Percentiles rank a stretch among this genome's conserved stretches.
phyloP scores from a whole-genome alignment of 2,329 filamentous ascomycete species.

The Aspergillus neotritici region DNA sequence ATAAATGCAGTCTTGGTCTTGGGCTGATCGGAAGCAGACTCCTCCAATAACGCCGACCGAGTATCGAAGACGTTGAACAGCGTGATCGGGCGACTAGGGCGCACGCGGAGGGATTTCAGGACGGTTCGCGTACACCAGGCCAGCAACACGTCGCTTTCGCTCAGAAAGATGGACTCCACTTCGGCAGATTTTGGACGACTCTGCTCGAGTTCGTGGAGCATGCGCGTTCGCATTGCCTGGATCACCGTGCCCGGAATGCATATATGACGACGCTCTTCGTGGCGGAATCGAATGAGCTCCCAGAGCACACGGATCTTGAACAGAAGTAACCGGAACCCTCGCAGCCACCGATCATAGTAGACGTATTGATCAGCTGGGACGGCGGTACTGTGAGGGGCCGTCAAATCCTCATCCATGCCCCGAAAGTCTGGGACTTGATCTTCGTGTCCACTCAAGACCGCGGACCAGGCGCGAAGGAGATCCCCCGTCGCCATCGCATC shows the following conservation, averaged over 20 bases:
- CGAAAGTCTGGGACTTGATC: conserved; percentile 36
- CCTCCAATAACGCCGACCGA: conserved; percentile 26
- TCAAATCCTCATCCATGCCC: conserved; percentile 32
- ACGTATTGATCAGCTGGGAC: background rate
- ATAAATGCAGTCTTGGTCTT: conserved; percentile 19
- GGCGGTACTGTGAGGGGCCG: conserved; percentile 21
- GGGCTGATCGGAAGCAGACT: too few species aligned
- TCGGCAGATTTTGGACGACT: conserved; percentile 5
- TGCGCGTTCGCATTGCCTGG: conserved; percentile 20
- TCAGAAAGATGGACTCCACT: conserved; percentile 33
- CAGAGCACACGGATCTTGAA: conserved; percentile 33
- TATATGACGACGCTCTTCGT: conserved; percentile 32
- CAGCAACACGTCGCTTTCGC: conserved; percentile 43
- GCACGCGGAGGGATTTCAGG: conserved; percentile 13
- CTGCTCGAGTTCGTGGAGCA: conserved; percentile 8
- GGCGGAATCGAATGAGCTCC: conserved; percentile 25
- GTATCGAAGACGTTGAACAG: conserved; percentile 38
- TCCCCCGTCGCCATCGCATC: conserved; percentile 43
- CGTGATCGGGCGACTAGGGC: conserved; percentile 24
- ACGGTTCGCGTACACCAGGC: conserved; percentile 38
- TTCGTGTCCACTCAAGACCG: conserved; percentile 41
- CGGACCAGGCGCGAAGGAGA: conserved; percentile 45
- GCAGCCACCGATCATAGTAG: background rate
- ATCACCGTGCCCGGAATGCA: conserved; percentile 36
- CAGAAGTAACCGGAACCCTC: background rate